Conservation (phyloP, 257 asterid genomes). For the Przewalskia tangutica region DNA sequence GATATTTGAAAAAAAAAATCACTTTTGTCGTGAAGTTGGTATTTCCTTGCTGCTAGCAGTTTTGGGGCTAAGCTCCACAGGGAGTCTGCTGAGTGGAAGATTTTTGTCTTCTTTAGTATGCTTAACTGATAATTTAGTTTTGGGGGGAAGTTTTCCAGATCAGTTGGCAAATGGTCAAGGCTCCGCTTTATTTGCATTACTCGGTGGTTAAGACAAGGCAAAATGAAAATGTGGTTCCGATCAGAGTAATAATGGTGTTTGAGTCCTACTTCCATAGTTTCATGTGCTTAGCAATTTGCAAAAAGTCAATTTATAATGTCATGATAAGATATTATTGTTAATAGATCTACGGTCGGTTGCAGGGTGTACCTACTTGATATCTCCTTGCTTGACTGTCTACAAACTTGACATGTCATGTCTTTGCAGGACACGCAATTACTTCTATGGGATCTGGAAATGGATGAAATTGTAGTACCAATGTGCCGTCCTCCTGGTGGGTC, state of each 20-base stretch:
- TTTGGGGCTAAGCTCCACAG: not conserved
- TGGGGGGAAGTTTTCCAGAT: not conserved
- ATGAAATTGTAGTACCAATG: constrained; percentile 87
- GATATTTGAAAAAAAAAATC: not conserved
- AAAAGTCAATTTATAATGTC: not conserved
- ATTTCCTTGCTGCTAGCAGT: not conserved
- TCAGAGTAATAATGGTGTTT: not conserved
- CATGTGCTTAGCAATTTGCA: not conserved
- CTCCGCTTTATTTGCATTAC: not conserved
- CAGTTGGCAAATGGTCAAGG: not conserved
- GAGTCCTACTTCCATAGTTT: not conserved
- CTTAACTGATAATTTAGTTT: not conserved
- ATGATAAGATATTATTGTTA: not conserved
- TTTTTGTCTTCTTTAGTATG: not conserved
- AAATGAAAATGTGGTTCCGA: not conserved
- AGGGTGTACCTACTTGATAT: not conserved
- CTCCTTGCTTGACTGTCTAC: not conserved
- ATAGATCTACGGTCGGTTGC: not conserved
- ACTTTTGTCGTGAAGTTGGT: not conserved
- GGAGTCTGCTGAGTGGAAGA: not conserved
- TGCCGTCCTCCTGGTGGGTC: constrained; percentile 92
- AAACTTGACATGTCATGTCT: not conserved
- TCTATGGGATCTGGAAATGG: constrained; percentile 95
- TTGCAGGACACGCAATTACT: constrained; percentile 83
- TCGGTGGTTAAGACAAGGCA: not conserved